Evolutionary conservation across 148 eudicot genomes (phyloP), one percentile per base, ranked within the genome.

Genomic region (Rhododendron mucronatum): DNA sequence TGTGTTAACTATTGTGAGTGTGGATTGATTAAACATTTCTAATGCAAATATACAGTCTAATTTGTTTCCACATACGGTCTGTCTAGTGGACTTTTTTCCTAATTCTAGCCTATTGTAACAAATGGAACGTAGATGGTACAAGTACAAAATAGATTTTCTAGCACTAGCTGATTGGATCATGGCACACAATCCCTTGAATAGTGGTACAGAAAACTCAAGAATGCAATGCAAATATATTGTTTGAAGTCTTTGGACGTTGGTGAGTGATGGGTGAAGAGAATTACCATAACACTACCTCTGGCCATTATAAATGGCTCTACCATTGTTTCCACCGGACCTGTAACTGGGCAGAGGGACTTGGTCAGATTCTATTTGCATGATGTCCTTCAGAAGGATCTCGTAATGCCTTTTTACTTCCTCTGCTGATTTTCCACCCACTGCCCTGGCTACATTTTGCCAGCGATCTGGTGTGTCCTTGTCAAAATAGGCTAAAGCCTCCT

Each of bases 401-500:
- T 93, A 93, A 59, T 91, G 94, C 83, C 89, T 89, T 82, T 91
- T 93, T 30, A 93, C 94, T 77, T 93, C 94, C 83, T 93, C 95
- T 1, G 79, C 89, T 8, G 95, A 86, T 84, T 91, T 93, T 39
- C 94, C 95, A 48, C 89, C 91, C 35, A 92, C 93, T 20, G 91
- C 92, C 85, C 89, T 83, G 69, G 93, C 95, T 16, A 93, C 83
- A 35, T 93, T 93, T 16, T 92, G 93, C 95, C 95, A 93, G 7
- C 95, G 90, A 81, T 93, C 95, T 7, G 95, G 93, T n/a, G 93
- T 93, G 71, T 92, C 95, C 89, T 88, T 90, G 88, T 93, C 94
- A 65, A 82, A 92, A 76, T 51, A 80, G 26, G 95, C 95, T 11
- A 93, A 83, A 37, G 95, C 95, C 44, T 87, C 91, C 84, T 93